phyloP scores from a whole-genome alignment of 106 monocot species.

The Dendrobium chrysotoxum region DNA sequence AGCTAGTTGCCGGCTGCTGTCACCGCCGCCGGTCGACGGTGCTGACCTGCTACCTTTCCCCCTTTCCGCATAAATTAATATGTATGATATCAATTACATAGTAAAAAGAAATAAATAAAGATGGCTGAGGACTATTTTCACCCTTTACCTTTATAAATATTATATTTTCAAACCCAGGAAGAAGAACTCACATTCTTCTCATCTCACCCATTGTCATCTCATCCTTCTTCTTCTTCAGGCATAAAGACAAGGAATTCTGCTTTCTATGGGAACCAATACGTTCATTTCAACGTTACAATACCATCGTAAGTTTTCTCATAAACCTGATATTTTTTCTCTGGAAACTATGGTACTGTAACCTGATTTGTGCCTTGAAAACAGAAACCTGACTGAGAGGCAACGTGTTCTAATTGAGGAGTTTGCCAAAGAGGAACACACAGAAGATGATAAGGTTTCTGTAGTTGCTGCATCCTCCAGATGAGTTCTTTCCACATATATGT shows the following conservation, averaged over 20 bases:
- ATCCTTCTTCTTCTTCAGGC: constrained; percentile 7
- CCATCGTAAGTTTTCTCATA: constrained; percentile 21
- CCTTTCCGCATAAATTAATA: neutral
- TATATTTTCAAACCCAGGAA: too few relatives aligned
- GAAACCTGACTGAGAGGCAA: constrained; percentile 30
- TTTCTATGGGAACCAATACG: constrained; percentile 26
- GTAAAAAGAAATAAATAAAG: too few relatives aligned
- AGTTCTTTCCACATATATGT: neutral
- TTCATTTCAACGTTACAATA: constrained; percentile 29
- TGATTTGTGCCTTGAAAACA: neutral
- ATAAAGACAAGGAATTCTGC: constrained; percentile 25
- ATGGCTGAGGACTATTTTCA: too few relatives aligned
- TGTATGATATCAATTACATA: neutral
- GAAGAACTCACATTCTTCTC: too few relatives aligned
- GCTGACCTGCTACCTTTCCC: too few relatives aligned
- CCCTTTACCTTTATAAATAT: too few relatives aligned
- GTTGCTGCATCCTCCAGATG: constrained; percentile 29
- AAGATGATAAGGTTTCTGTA: constrained; percentile 19
- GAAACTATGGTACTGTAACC: too few relatives aligned
- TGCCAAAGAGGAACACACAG: constrained; percentile 28
- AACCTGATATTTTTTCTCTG: neutral
- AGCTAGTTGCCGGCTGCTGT: too few relatives aligned
- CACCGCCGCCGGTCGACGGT: too few relatives aligned
- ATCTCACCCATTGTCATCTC: too few relatives aligned
- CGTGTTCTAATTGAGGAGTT: constrained; percentile 32